Base-by-base conservation (phyloP, 805 yeast species). In the Wickerhamomyces ciferrii region DNA sequence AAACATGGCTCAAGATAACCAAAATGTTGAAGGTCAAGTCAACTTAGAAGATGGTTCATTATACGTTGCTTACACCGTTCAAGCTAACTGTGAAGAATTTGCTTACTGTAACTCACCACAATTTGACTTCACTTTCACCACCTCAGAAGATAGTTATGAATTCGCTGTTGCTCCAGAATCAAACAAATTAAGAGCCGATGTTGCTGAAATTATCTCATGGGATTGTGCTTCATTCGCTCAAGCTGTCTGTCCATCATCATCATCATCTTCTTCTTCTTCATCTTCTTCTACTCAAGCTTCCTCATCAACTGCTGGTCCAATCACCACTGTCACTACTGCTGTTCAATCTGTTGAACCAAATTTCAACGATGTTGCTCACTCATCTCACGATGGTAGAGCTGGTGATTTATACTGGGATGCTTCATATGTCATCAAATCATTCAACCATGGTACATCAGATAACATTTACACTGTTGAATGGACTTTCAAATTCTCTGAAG, bases 241-340 rank as follows among this genome's bases (percentile, higher is more conserved):
- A n/a, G n/a, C n/a, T n/a, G n/a, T n/a, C n/a, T n/a, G n/a, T n/a
- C n/a, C n/a, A n/a, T n/a, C n/a, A n/a, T n/a, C n/a, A n/a, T n/a
- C n/a, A n/a, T n/a, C n/a, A n/a, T n/a, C n/a, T n/a, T n/a, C n/a
- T n/a, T 31, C 35, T 10, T 31, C 37, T 6, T 18, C 34, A 1
- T 17, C 42, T 6, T 17, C 42, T 2, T 17, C 32, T 27, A 4
- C 23, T 27, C 5, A 24, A 7, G 20, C n/a, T 39, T 46, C 13
- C 37, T 40, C 25, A 39, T 41, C 27, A 44, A n/a, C n/a, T n/a
- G n/a, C n/a, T n/a, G n/a, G 45, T 5, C 42, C 39, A 11, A 34
- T 44, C 2, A 42, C 43, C 5, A 36, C 10, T 9, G 41, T 17
- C 37, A 17, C 20, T 6, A 8, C 37, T 15, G 8, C 29, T 25